phyloP scores from a whole-genome alignment of 306 rosid species.

The Gastrolobium villosum region DNA sequence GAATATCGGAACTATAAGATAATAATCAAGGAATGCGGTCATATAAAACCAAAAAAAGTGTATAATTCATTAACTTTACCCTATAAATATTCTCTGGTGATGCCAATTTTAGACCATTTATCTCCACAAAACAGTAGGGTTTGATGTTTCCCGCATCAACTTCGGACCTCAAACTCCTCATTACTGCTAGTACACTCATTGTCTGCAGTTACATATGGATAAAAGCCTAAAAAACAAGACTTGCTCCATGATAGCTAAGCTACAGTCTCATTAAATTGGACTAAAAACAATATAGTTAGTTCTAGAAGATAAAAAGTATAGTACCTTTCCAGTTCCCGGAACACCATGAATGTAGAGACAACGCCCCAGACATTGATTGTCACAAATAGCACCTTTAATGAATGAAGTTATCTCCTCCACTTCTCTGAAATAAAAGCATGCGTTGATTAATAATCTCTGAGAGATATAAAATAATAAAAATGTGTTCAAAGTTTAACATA shows the following conservation, averaged over 20 bases:
- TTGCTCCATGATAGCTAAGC: conserved; percentile 21
- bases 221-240: conserved; percentile 27
- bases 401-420: conserved; percentile 86
- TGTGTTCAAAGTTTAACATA: conserved; percentile 55
- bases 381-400: conserved; percentile 85
- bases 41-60: conserved; percentile 40
- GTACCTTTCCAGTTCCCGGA: conserved; percentile 99
- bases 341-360: conserved; percentile 97
- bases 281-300: conserved; percentile 29
- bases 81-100: conserved; percentile 88
- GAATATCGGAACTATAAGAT: conserved; percentile 38
- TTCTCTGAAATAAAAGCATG: conserved; percentile 66
- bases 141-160: conserved; percentile 81
- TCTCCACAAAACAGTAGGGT: conserved; percentile 93
- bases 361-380: conserved; percentile 89
- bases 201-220: conserved; percentile 67
- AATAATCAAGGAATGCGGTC: conserved; percentile 25
- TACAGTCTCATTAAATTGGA: conserved; percentile 2
- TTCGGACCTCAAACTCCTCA: conserved; percentile 86
- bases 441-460: conserved; percentile 43
- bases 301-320: conserved; percentile 24
- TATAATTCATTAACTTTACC: conserved; percentile 54
- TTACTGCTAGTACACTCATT: conserved; percentile 84
- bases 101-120: conserved; percentile 93
- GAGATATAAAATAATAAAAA: conserved; percentile 23